Evolutionary conservation across 176 grass and related monocot species (phyloP).

Genomic region (Cenchrus fungigraminus): DNA sequence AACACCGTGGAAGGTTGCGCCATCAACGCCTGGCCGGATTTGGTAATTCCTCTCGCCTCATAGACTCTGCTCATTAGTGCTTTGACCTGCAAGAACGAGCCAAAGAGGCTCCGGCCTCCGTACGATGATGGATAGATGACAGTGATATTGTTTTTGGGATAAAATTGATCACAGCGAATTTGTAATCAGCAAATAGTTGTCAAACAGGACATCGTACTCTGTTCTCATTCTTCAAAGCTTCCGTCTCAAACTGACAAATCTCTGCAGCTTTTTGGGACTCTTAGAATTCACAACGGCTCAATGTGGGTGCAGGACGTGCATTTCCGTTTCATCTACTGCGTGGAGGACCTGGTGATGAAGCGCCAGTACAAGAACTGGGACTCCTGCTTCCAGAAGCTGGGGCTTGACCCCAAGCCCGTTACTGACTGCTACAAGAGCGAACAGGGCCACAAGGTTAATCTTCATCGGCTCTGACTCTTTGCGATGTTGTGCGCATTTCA

Average conservation of each 20-base stretch:
- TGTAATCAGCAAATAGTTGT: background rate
- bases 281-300: background rate
- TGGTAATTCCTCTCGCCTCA: slow-evolving; percentile 55
- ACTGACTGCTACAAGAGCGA: slow-evolving; percentile 65
- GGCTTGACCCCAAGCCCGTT: slow-evolving; percentile 65
- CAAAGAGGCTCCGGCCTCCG: no score
- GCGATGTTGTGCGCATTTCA: no score
- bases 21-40: slow-evolving; percentile 81
- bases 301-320: slow-evolving; percentile 60
- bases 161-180: background rate
- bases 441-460: slow-evolving; percentile 56
- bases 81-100: background rate
- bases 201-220: background rate
- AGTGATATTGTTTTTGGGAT: no score
- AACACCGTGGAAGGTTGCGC: slow-evolving; percentile 91
- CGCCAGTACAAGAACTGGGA: slow-evolving; percentile 57
- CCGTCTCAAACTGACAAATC: background rate
- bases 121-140: no score
- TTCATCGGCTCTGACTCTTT: no score
- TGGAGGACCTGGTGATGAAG: slow-evolving; percentile 68
- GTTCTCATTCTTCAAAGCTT: background rate
- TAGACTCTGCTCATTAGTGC: background rate
- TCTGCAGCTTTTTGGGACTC: background rate
- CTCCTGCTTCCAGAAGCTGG: slow-evolving; percentile 68
- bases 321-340: slow-evolving; percentile 86